A percentile compares a stretch with the other conserved stretches of the same genome.
Conservation (phyloP, 148 eudicot genomes). For the Rhododendron simsii region DNA sequence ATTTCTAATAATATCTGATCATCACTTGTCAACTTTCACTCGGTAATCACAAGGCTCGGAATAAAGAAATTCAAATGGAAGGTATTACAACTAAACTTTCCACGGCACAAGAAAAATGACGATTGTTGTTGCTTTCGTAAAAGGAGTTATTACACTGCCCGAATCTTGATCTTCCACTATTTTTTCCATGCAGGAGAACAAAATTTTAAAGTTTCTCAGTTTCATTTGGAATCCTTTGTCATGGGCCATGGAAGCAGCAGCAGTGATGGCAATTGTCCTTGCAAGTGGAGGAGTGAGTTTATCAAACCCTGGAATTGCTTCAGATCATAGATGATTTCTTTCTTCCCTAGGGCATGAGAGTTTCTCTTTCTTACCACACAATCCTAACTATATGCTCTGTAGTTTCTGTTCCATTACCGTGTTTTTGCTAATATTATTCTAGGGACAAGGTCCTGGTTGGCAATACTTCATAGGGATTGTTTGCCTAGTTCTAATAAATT, state of each 20-base stretch:
- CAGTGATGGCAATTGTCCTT: slow-evolving; percentile 67
- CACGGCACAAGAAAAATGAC: neutral
- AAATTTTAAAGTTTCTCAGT: slow-evolving; percentile 65
- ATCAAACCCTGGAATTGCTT: slow-evolving; percentile 10
- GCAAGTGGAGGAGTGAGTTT: slow-evolving; percentile 76
- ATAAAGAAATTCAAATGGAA: neutral
- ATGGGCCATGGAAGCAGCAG: slow-evolving; percentile 87
- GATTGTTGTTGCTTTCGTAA: neutral
- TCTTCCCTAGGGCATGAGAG: neutral
- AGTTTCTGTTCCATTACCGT: neutral
- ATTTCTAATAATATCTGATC: neutral
- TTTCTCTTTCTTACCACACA: neutral
- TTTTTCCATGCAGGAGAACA: slow-evolving; percentile 53
- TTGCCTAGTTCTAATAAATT: slow-evolving; percentile 20
- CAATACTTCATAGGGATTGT: slow-evolving; percentile 67
- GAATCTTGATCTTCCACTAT: neutral
- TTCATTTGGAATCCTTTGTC: slow-evolving; percentile 87
- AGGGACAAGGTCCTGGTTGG: slow-evolving; percentile 75
- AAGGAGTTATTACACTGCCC: neutral
- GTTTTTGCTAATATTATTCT: slow-evolving; percentile 12
- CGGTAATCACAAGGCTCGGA: neutral
- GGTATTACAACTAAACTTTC: neutral
- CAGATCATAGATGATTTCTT: slow-evolving; percentile 6
- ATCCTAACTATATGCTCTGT: neutral
- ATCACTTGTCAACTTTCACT: neutral